Evolutionary conservation across 441 rosid species (phyloP), one percentile per base, ranked within the genome.

Genomic region (Theobroma grandiflorum): DNA sequence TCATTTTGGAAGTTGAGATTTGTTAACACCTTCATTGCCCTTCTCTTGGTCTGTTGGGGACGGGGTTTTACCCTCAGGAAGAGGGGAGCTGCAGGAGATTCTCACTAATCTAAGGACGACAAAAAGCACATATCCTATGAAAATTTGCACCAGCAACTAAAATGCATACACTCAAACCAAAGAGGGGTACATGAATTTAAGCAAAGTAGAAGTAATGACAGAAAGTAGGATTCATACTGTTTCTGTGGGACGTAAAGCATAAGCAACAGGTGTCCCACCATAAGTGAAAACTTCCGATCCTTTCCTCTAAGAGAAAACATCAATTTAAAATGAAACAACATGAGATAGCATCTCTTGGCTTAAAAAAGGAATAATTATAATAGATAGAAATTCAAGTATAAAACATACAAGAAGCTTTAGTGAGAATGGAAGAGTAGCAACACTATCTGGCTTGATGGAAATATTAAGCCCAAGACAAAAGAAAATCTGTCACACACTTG

Each of bases 201-300:
- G 38, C 12, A 12, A 73, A 62, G 38, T 71, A 71, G 43, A 49
- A 49, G 8, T 3, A n/a, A 14, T 12, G 15, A 67, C 61, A n/a
- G 15, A 63, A 45, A 76, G 20, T 20, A 74, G 73, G 80, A 74
- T 80, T 35, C 81, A 55, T 88, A 97, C 99, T 40, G 96, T 97
- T 89, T 97, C 98, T 61, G 84, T 85, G 55, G 99, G 98, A 81
- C 79, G 80, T 75, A 83, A 73, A 76, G 98, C 90, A 86, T 95
- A 97, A 63, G 91, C 98, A 82, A 97, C 93, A 42, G 99, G 94
- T 72, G 88, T 82, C 73, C 91, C 94, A 79, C 88, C 98, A 81
- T 90, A 89, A 82, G 91, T 85, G 68, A 90, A 86, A 77, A 95
- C 85, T 84, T 92, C 98, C 49, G 90, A 90, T 81, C 99, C 99